Conservation (phyloP, 106 monocot genomes). For the Agapanthus africanus region DNA sequence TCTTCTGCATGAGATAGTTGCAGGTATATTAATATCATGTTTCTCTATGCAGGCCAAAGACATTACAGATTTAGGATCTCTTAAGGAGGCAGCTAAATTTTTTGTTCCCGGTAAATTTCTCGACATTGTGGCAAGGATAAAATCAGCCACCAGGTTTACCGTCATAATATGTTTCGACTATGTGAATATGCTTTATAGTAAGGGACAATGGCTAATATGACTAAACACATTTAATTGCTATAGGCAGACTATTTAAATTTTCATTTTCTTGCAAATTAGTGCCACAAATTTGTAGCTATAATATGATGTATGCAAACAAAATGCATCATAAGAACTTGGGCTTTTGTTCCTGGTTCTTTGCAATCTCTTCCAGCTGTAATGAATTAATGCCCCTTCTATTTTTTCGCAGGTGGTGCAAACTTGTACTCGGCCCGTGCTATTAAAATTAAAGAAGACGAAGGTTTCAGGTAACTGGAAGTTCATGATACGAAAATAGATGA, state of each 20-base stretch:
- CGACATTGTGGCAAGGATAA: background rate
- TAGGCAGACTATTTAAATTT: too few relatives aligned
- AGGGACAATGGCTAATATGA: too few relatives aligned
- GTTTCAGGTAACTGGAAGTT: conserved; percentile 49
- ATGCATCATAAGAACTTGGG: too few relatives aligned
- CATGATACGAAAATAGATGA: background rate
- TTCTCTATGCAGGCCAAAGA: conserved; percentile 58
- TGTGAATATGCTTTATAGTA: too few relatives aligned
- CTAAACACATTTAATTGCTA: too few relatives aligned
- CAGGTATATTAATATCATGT: background rate
- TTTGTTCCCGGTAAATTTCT: background rate
- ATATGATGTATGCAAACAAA: too few relatives aligned
- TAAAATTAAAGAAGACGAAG: conserved; percentile 83
- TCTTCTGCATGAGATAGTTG: too few relatives aligned
- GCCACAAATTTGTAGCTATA: too few relatives aligned
- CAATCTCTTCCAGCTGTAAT: background rate
- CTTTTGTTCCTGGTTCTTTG: too few relatives aligned
- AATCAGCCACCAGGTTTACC: background rate
- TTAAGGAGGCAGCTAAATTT: background rate
- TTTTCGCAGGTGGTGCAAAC: conserved; percentile 50
- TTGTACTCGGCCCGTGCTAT: conserved; percentile 64
- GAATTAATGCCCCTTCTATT: background rate
- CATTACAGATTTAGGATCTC: background rate
- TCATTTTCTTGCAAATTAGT: too few relatives aligned
- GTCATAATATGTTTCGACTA: too few relatives aligned